Evolutionary conservation across 2,329 filamentous ascomycete species (phyloP), one percentile per base, ranked within the genome.

Genomic region (Penicillium sp.): DNA sequence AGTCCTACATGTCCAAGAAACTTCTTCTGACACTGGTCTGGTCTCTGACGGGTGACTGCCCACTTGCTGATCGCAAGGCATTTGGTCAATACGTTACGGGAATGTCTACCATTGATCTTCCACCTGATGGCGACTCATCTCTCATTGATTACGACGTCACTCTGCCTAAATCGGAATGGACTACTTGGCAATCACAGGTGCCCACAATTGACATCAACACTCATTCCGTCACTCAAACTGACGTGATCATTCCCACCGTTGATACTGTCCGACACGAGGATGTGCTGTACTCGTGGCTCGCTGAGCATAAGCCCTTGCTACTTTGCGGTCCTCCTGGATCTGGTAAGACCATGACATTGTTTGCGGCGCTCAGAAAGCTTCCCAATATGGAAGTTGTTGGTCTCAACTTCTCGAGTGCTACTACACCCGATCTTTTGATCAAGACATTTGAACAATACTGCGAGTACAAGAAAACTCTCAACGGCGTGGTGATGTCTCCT

Each of bases 401-500:
- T 45, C 90, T 99, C 71, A 99, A 99, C 76, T 99, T 99, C 74
- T 99, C 95, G 4, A 99, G 94, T 66, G 95, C 94, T 1, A 99
- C 95, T 0, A 99, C 94, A 0, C 95, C 94, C 1, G 95, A 99
- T 73, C 85, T 99, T 27, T 84, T 99, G 58, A 92, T 99, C 79
- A 99, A 99, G 81, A 99, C 95, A 0, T 96, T 99, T 63, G 94
- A 99, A 77, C 95, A 99, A 72, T 97, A 99, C 75, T 99, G 94
- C 76, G 94, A 99, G 75, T 99, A 99, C 78, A 95, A 93, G 80
- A 99, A 99, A 83, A 97, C 94, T 0, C 79, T 97, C 45, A 97
- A 94, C 69, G 94, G 94, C 40, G 92, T 97, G 18, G 89, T 97
- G 67, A 88, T 99, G 61, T 96, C 93, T 22, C 94, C 94, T 0